Conservation (phyloP, 2,329 filamentous ascomycete genomes). For the Pseudovirgaria hyperparasitica region DNA sequence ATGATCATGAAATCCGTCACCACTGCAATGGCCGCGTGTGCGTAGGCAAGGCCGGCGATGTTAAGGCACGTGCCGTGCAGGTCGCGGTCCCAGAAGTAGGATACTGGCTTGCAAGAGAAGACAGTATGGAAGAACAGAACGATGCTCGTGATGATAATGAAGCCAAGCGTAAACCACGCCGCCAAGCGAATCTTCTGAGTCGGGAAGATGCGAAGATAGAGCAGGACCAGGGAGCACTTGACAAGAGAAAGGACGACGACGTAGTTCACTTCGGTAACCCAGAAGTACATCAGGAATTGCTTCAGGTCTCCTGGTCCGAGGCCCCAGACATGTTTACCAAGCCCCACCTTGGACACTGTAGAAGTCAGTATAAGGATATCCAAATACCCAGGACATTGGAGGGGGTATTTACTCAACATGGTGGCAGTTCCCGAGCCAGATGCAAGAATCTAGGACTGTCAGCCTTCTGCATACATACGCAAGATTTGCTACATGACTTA, state of each 20-base stretch:
- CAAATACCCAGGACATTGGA: too few species aligned
- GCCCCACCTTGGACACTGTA: constrained; percentile 12
- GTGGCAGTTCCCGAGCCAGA: constrained; percentile 7
- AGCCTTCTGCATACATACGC: constrained; percentile 11
- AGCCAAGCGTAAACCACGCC: constrained; percentile 8
- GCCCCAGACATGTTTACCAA: constrained; percentile 14
- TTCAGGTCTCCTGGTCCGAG: constrained; percentile 7
- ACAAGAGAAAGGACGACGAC: constrained; percentile 10
- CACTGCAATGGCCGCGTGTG: constrained; percentile 13
- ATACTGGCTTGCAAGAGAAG: constrained; percentile 13
- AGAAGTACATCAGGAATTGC: constrained; percentile 9
- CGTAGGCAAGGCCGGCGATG: constrained; percentile 10
- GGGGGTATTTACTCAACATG: background rate
- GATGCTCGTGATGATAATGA: background rate
- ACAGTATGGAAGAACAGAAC: constrained; percentile 8
- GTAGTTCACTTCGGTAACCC: constrained; percentile 12
- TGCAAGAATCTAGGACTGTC: too few species aligned
- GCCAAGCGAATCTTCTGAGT: constrained; percentile 8
- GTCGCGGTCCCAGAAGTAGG: constrained; percentile 16
- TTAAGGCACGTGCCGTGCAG: constrained; percentile 13
- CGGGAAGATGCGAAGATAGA: constrained; percentile 17
- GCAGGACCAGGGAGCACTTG: constrained; percentile 8
- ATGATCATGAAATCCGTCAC: constrained; percentile 15
- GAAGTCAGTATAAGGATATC: constrained; percentile 5
- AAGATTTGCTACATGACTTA: constrained; percentile 9